Percentiles rank a stretch among this genome's conserved stretches.
Evolutionary conservation across 2,329 filamentous ascomycete genomes (phyloP).

Genomic region (Colletotrichum navitas): DNA sequence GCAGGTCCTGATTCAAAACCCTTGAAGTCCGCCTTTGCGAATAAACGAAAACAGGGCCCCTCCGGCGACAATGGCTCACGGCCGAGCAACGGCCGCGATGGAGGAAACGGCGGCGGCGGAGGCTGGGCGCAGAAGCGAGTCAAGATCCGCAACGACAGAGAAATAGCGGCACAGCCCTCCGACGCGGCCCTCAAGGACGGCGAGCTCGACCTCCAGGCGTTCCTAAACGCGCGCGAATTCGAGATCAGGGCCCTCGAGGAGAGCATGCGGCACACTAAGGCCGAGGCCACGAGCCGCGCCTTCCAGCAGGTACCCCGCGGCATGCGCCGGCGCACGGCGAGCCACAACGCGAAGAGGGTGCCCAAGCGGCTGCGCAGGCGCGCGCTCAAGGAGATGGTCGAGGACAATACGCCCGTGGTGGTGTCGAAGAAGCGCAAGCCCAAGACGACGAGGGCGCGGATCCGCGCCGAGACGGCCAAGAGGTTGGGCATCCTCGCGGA

Average conservation of each 20-base stretch:
- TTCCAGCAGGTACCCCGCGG: slow-evolving; percentile 92
- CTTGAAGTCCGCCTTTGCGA: slow-evolving; percentile 37
- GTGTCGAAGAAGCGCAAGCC: slow-evolving; percentile 74
- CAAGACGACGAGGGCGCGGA: slow-evolving; percentile 66
- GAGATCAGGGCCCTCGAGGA: slow-evolving; percentile 89
- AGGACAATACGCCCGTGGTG: slow-evolving; percentile 91
- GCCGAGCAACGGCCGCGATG: slow-evolving; percentile 47
- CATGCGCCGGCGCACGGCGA: slow-evolving; percentile 88
- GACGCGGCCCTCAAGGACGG: slow-evolving; percentile 73
- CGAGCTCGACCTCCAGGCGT: slow-evolving; percentile 86
- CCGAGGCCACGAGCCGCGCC: slow-evolving; percentile 73
- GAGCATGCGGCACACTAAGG: slow-evolving; percentile 82
- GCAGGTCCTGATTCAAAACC: slow-evolving; percentile 27
- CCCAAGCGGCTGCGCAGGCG: slow-evolving; percentile 80
- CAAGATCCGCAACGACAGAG: slow-evolving; percentile 61
- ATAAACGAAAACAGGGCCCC: slow-evolving; percentile 48
- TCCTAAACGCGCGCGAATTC: slow-evolving; percentile 86
- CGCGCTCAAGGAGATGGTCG: slow-evolving; percentile 80
- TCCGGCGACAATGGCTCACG: slow-evolving; percentile 41
- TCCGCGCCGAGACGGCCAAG: slow-evolving; percentile 82
- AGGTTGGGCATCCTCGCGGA: slow-evolving; percentile 74
- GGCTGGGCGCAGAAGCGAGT: slow-evolving; percentile 56
- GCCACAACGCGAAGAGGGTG: slow-evolving; percentile 93
- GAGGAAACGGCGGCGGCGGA: slow-evolving; percentile 35
- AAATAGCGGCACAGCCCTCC: slow-evolving; percentile 64